Evolutionary conservation across 225 moss, liverwort and hornwort species (phyloP).

Genomic region (Physcomitrium patens): DNA sequence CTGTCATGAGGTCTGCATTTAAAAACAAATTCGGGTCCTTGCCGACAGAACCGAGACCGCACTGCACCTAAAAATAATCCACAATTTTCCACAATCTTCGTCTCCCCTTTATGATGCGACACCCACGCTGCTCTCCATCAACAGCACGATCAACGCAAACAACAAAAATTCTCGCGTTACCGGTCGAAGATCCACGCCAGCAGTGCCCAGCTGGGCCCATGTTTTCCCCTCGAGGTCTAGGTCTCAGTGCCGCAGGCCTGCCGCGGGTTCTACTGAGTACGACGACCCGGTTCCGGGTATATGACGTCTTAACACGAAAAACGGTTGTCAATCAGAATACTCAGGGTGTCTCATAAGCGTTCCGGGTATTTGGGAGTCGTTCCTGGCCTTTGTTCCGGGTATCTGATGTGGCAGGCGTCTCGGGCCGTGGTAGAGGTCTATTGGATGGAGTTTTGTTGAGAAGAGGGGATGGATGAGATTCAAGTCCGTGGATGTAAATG

Average conservation of each 20-base stretch:
- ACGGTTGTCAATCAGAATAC: no score
- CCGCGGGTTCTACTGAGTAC: not conserved
- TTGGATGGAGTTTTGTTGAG: no score
- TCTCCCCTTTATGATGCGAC: not conserved
- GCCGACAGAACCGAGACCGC: not conserved
- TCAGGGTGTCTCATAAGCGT: no score
- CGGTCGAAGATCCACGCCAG: not conserved
- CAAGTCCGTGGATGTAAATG: no score
- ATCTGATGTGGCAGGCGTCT: no score
- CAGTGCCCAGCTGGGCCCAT: not conserved
- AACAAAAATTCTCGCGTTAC: not conserved
- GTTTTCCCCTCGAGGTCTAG: not conserved
- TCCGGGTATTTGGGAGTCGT: no score
- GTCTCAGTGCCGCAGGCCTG: constrained; percentile 3
- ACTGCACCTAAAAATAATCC: not conserved
- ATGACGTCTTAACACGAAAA: no score
- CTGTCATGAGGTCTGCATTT: not conserved
- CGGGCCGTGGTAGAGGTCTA: no score
- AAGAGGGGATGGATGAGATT: no score
- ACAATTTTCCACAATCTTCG: not conserved
- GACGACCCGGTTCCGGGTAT: not conserved
- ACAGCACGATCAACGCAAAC: not conserved
- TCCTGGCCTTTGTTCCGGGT: no score
- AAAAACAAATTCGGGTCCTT: not conserved
- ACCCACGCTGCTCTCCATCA: not conserved